Percentiles rank a stretch among this genome's conserved stretches.
Evolutionary conservation across 371 early-diverging fungal genomes (phyloP).

Genomic region (Haplosporangium sp.): DNA sequence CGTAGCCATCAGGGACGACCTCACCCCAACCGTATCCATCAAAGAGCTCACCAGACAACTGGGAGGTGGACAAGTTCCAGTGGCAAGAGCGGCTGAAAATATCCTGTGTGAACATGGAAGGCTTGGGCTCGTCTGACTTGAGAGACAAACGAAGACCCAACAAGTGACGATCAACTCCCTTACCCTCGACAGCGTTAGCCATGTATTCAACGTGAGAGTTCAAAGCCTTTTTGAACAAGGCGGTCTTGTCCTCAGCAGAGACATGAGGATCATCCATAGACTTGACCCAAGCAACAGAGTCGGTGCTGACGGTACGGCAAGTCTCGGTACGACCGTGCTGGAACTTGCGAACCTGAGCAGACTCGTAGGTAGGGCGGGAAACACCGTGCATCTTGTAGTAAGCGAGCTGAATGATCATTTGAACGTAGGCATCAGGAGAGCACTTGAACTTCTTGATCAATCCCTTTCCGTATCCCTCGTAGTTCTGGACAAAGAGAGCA

Average conservation of each 20-base stretch:
- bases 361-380: conserved; percentile 88
- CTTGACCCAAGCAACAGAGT: conserved; percentile 84
- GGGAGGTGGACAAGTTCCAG: conserved; percentile 94
- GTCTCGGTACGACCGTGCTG: conserved; percentile 95
- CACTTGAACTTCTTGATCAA: conserved; percentile 87
- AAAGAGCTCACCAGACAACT: conserved; percentile 90
- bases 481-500: conserved; percentile 82
- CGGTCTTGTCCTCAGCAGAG: conserved; percentile 65
- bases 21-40: conserved; percentile 96
- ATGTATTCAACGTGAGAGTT: conserved; percentile 84
- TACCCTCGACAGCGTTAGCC: conserved; percentile 80
- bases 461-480: conserved; percentile 89
- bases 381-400: conserved; percentile 89
- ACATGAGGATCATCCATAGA: conserved; percentile 79
- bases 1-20: conserved; percentile 94
- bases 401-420: conserved; percentile 95
- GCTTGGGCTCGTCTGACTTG: conserved; percentile 74
- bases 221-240: conserved; percentile 77
- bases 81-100: conserved; percentile 82
- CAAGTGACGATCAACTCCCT: conserved; percentile 92
- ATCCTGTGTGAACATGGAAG: conserved; percentile 86
- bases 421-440: conserved; percentile 92
- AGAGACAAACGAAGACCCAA: conserved; percentile 71
- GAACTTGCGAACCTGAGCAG: conserved; percentile 90
- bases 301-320: conserved; percentile 78